Base-by-base conservation (phyloP, 75 land plant genomes). In the Larix kaempferi region DNA sequence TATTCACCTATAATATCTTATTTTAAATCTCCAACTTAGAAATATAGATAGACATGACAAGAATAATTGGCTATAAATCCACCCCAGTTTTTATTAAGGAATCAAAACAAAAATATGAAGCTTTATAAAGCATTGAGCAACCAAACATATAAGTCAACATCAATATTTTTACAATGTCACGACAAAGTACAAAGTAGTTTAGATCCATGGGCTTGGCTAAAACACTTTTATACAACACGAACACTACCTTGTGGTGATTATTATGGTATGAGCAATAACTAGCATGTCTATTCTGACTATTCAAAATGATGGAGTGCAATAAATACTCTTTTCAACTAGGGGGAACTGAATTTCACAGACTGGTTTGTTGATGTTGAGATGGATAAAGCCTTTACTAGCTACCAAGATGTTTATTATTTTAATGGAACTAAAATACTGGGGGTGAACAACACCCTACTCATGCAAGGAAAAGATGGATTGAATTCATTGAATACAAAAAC, bases 261-360 rank as follows among this genome's bases (percentile, higher is more conserved):
- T 55, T 93, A 95, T 78, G 95, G 95, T 0, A 93, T 95, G 14
- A 95, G 92, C 76, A 78, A 93, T 62, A 95, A 95, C 74, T 95
- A 95, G 98, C 98, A 93, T 80, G 60, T 95, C 1, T 33, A 60
- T 6, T 84, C 95, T 0, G 94, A 95, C 77, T 95, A 86, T 78
- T 83, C 57, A 25, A 69, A 59, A 1, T 95, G 98, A 23, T 95
- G 98, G 95, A 91, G 80, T 44, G 95, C 95, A 11, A 82, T 95
- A 25, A 81, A 93, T 57, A 89, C 98, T 0, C 41, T 95, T 52
- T 92, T 95, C 83, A 91, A 90, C 59, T 93, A 95, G 98, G 90
- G 71, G 1, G 89, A 81, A 0, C 63, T 17, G 23, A 71, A 63
- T 21, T 78, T 85, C 74, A 81, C 86, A 13, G 86, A 95, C 76